Conservation (phyloP, 164 flowering plant species). For the Magnolia changhungtana region DNA sequence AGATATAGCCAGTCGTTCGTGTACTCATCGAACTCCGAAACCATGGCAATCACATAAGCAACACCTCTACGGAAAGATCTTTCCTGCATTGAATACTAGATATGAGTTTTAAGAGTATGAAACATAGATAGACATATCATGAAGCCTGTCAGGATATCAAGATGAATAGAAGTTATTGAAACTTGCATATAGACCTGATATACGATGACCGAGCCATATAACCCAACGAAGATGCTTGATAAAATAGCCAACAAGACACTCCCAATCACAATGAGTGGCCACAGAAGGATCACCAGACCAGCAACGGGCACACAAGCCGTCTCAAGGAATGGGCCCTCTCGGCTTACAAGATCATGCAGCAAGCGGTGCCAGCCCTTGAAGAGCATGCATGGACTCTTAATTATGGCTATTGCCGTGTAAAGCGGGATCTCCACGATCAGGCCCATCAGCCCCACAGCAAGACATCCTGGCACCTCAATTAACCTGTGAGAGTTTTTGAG, state of each 20-base stretch:
- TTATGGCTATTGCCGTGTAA: conserved; percentile 61
- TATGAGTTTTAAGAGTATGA: background rate
- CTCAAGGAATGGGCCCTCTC: conserved; percentile 98
- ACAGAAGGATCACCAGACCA: conserved; percentile 87
- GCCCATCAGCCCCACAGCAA: conserved; percentile 68
- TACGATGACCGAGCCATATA: conserved; percentile 71
- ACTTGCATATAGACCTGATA: conserved; percentile 55
- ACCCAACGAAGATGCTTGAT: conserved; percentile 71
- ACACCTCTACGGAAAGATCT: conserved; percentile 72
- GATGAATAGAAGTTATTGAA: background rate
- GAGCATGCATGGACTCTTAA: conserved; percentile 87
- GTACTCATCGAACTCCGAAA: conserved; percentile 92
- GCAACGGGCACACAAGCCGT: conserved; percentile 90
- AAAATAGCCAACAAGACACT: conserved; percentile 63
- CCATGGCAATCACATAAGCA: conserved; percentile 84
- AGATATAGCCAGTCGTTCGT: conserved; percentile 96
- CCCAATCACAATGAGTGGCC: conserved; percentile 85
- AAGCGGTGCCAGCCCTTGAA: conserved; percentile 86
- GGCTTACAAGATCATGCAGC: conserved; percentile 66
- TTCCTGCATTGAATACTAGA: conserved; percentile 46
- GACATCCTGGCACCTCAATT: conserved; percentile 71
- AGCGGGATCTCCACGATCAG: conserved; percentile 79
- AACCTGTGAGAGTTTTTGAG: conserved; percentile 41
- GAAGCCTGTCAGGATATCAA: background rate
- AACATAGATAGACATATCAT: background rate